Evolutionary conservation across 2,329 filamentous ascomycete species (phyloP), one percentile per base, ranked within the genome.

Genomic region (Rhynchosporium agropyri): DNA sequence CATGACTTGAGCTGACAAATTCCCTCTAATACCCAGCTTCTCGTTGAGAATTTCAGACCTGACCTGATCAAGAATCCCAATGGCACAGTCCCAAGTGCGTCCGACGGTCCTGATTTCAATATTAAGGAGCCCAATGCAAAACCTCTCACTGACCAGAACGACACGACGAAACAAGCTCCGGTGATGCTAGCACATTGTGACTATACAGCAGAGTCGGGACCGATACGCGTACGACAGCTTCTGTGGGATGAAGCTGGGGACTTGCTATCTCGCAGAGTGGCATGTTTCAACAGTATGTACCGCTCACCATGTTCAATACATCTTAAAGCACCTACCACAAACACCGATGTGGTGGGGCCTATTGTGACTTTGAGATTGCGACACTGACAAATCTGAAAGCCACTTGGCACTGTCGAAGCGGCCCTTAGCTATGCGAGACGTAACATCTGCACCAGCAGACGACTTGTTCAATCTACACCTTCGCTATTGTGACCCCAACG

Each of bases 401-500:
- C 63, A 15, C 63, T 67, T 13, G 49, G 48, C 6, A 53, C 50
- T 20, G 49, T 61, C 5, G 58, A 65, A 67, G 26, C 46, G 62
- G 4, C 66, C 62, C 1, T 28, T 68, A 26, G 66, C 66, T 9
- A 66, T 68, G 61, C 65, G 64, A 33, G 60, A 65, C 43, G 58
- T 62, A 9, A 58, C 66, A 4, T 66, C 66, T 12, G 54, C 62
- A 12, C 53, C 58, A 1, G 56, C 56, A 2, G 38, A 60, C 9
- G 65, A 67, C 48, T 67, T 67, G 29, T 64, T 65, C 63, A 67
- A 63, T 43, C 60, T 67, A 10, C 48, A 64, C 49, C 59, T 67
- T 20, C 38, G 61, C 12, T 66, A 66, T 20, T 33, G 62, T 6
- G 64, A 66, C 49, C 46, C 63, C 4, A 54, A 60, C 38, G 66